phyloP scores from a whole-genome alignment of 139 green algal species.

The Chlorella vulgaris region DNA sequence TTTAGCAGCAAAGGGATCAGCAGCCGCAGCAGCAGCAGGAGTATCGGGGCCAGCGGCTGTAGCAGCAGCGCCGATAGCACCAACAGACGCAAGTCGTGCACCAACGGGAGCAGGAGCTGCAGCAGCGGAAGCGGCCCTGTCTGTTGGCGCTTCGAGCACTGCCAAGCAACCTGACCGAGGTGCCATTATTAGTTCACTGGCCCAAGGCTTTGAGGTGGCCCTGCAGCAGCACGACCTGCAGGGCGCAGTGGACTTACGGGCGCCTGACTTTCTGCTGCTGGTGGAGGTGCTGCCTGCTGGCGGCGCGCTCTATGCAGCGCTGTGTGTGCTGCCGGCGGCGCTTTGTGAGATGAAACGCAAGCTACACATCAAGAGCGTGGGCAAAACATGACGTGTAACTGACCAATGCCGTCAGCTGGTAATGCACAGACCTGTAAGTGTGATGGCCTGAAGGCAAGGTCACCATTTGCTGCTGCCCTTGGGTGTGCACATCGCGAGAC shows the following conservation, averaged over 20 bases:
- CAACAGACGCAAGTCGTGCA: not conserved
- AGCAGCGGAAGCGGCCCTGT: not conserved
- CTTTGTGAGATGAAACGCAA: slow-evolving; percentile 27
- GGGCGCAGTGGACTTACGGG: slow-evolving; percentile 16
- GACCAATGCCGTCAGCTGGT: too few species aligned
- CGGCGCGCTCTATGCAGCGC: slow-evolving; percentile 11
- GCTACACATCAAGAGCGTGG: slow-evolving; percentile 22
- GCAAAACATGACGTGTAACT: not conserved
- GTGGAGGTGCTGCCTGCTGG: slow-evolving; percentile 21
- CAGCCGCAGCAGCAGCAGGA: not conserved
- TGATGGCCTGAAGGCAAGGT: too few species aligned
- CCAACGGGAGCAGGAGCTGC: not conserved
- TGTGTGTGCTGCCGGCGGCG: not conserved
- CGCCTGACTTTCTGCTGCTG: slow-evolving; percentile 17
- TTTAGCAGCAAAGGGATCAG: too few species aligned
- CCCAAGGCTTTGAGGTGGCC: slow-evolving; percentile 2
- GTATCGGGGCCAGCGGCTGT: too few species aligned
- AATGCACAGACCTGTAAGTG: too few species aligned
- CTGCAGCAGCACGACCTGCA: slow-evolving; percentile 7
- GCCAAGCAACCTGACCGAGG: slow-evolving; percentile 4
- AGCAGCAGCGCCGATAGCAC: too few species aligned
- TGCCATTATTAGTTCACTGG: slow-evolving; percentile 14
- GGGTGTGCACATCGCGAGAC: too few species aligned
- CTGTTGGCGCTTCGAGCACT: not conserved
- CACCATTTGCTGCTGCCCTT: too few species aligned